Evolutionary conservation across 768 basidiomycete genomes (phyloP).

Genomic region (Naganishia antarctica): DNA sequence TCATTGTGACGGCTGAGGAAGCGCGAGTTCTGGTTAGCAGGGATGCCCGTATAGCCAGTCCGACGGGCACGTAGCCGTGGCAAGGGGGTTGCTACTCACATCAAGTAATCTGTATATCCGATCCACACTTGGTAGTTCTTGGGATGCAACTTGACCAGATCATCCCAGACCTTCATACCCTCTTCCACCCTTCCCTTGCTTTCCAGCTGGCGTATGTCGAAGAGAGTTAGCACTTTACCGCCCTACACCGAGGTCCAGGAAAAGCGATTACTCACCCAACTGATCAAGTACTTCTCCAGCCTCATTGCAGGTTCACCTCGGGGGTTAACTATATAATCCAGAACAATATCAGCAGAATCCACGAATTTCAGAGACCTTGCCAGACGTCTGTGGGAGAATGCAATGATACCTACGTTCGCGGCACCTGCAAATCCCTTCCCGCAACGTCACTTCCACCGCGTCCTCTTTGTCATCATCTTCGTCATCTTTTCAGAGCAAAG

Average conservation of each 20-base stretch:
- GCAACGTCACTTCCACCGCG: constrained; percentile 34
- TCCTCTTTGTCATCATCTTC: constrained; percentile 22
- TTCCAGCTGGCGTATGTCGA: constrained; percentile 32
- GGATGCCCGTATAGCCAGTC: neutral
- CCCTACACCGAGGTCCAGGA: neutral
- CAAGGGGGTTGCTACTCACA: constrained; percentile 53
- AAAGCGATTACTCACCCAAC: constrained; percentile 58
- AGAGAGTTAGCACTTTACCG: constrained; percentile 8
- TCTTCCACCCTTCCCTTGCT: constrained; percentile 35
- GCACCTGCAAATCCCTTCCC: constrained; percentile 32
- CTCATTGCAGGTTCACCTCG: constrained; percentile 70
- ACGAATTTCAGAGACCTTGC: neutral
- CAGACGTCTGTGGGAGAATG: too few relatives aligned
- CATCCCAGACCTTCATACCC: constrained; percentile 57
- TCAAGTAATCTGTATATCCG: constrained; percentile 66
- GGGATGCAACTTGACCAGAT: constrained; percentile 63
- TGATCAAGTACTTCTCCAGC: constrained; percentile 75
- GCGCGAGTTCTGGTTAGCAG: too few relatives aligned
- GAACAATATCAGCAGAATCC: neutral
- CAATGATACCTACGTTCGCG: constrained; percentile 30
- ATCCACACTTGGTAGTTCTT: constrained; percentile 71
- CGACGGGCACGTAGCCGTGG: neutral
- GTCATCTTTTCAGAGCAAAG: constrained; percentile 26
- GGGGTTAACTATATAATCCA: constrained; percentile 55
- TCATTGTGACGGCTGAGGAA: constrained; percentile 42